Percentiles rank a stretch among this genome's conserved stretches.
phyloP scores from a whole-genome alignment of 1,284 basidiomycete genomes.

The Malassezia furfur region DNA sequence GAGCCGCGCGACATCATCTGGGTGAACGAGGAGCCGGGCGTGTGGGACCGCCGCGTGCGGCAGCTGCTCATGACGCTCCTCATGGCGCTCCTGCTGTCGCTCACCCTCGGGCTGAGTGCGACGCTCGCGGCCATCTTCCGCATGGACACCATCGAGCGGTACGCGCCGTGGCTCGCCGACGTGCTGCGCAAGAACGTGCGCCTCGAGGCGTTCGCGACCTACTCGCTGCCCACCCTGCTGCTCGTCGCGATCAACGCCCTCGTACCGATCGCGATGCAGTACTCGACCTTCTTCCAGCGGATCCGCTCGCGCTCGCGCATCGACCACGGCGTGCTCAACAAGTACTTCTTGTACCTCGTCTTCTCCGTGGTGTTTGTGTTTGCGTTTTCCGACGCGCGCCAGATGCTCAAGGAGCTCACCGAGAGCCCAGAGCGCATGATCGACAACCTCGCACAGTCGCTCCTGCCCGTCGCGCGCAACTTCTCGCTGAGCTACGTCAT shows the following conservation, averaged over 20 bases:
- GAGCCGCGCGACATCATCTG: slow-evolving; percentile 94
- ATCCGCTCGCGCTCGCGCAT: slow-evolving; percentile 79
- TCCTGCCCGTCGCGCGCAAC: slow-evolving; percentile 54
- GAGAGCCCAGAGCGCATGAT: slow-evolving; percentile 41
- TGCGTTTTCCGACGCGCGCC: slow-evolving; percentile 77
- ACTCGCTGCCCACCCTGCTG: slow-evolving; percentile 78
- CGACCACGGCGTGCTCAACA: slow-evolving; percentile 83
- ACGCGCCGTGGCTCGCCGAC: slow-evolving; percentile 66
- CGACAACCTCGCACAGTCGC: slow-evolving; percentile 37
- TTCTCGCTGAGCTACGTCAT: slow-evolving; percentile 95
- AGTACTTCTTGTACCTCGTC: slow-evolving; percentile 72
- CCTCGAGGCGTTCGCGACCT: slow-evolving; percentile 78
- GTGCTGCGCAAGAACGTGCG: slow-evolving; percentile 70
- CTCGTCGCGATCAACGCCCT: slow-evolving; percentile 81
- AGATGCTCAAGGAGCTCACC: slow-evolving; percentile 53
- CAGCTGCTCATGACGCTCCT: slow-evolving; percentile 51
- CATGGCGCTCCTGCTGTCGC: slow-evolving; percentile 58
- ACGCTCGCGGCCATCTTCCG: slow-evolving; percentile 74
- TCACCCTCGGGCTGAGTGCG: slow-evolving; percentile 43
- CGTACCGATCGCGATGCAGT: slow-evolving; percentile 80
- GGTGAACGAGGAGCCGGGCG: slow-evolving; percentile 67
- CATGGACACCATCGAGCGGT: slow-evolving; percentile 81
- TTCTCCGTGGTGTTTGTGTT: slow-evolving; percentile 94
- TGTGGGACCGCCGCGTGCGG: slow-evolving; percentile 37
- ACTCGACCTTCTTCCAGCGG: slow-evolving; percentile 73